Evolutionary conservation across 2,329 filamentous ascomycete genomes (phyloP), one percentile per base, ranked within the genome.

Genomic region (Bipolaris cookei): DNA sequence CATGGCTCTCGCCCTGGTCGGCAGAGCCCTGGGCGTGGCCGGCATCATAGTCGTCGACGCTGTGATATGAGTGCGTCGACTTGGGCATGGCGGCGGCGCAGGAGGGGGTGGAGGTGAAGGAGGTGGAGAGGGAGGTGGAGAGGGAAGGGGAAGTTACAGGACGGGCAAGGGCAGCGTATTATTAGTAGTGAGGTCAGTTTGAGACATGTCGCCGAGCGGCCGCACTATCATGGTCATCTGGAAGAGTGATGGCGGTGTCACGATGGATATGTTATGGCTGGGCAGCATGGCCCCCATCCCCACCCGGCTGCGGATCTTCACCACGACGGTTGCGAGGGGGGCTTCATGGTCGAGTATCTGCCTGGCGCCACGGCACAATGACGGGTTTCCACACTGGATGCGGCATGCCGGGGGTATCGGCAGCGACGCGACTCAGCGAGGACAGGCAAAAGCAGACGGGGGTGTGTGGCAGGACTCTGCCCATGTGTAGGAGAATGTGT

Each of bases 61-160:
- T 77, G 53, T 65, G 72, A 59, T 69, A 76, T 16, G 76, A 76
- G 42, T 61, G 67, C 38, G 70, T 63, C 8, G 75, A 76, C 62
- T 70, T 73, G 56, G 73, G 68, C 73, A 76, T 76, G 43, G 21
- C 11, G 42, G 16, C 20, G 42, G 16, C 18, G 30, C 11, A 35
- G 54, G 35, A 28, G 20, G 35, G 35, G 46, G 49, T 51, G 53
- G 30, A 11, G 25, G 25, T 13, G 28, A 18, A n/a, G 20, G 30
- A 8, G n/a, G 21, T 18, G 28, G 21, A 25, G 39, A 38, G 35
- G 20, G 20, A 13, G 23, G 23, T 5, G 23, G 34, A 35, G 41
- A 54, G 45, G 49, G 38, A 37, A 41, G 21, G 51, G 32, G 56
- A 28, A 55, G 39, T 42, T 51, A 20, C 56, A 47, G 58, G 48